Conservation (phyloP, 495 filamentous ascomycete genomes). For the Xylaria intraflava region DNA sequence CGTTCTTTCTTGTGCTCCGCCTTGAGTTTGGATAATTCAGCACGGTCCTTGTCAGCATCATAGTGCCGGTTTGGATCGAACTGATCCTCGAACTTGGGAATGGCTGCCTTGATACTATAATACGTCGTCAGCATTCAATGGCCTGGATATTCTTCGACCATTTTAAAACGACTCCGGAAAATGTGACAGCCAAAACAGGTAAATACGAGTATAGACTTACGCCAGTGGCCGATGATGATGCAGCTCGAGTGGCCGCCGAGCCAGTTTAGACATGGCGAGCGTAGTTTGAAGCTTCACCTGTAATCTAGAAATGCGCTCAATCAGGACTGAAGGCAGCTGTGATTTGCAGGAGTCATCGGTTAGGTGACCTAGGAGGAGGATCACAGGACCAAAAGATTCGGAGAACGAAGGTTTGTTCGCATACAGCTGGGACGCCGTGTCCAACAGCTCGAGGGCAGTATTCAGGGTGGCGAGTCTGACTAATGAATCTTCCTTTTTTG, state of each 20-base stretch:
- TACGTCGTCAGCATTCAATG: background rate
- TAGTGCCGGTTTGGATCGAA: constrained; percentile 95
- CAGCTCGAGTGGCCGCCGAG: constrained; percentile 72
- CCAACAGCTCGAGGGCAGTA: constrained; percentile 52
- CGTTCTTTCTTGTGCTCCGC: constrained; percentile 88
- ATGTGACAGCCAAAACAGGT: background rate
- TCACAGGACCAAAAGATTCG: constrained; percentile 62
- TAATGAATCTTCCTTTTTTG: constrained; percentile 29
- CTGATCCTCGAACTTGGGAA: constrained; percentile 94
- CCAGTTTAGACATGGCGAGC: constrained; percentile 50
- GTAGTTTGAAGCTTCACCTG: constrained; percentile 40
- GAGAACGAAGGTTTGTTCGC: constrained; percentile 58
- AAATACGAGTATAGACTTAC: background rate
- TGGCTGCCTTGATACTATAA: constrained; percentile 62
- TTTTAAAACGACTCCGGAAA: background rate
- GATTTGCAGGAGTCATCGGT: constrained; percentile 40
- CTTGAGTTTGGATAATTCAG: constrained; percentile 71
- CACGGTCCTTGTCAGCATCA: constrained; percentile 82
- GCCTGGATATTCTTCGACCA: background rate
- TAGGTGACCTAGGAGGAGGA: constrained; percentile 50
- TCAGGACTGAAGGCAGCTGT: constrained; percentile 41
- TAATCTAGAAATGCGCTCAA: constrained; percentile 31
- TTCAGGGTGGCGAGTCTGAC: constrained; percentile 55
- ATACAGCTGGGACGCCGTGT: constrained; percentile 57
- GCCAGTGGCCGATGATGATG: constrained; percentile 85